Percentiles rank a stretch among this genome's conserved stretches.
phyloP scores from a whole-genome alignment of 169 alveolate species.

The Plasmodium coatneyi region DNA sequence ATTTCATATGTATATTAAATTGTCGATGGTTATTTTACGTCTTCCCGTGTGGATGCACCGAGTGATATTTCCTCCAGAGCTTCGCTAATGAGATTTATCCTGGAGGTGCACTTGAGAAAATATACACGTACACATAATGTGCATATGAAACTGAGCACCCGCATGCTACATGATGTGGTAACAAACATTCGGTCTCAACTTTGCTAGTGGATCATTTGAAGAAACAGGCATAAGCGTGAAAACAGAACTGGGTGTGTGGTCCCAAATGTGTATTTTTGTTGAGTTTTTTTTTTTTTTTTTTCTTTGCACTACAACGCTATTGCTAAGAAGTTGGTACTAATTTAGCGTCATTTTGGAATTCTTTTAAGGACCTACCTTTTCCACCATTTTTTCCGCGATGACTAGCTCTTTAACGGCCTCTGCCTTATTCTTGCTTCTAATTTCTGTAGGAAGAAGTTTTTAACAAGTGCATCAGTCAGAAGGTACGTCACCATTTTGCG shows the following conservation, averaged over 20 bases:
- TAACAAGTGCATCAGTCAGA: neutral
- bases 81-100: constrained; percentile 14
- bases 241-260: neutral
- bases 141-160: neutral
- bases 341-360: neutral
- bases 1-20: neutral
- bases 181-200: neutral
- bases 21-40: constrained; percentile 3
- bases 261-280: neutral
- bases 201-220: neutral
- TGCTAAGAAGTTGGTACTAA: neutral
- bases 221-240: neutral
- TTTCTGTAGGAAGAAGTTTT: constrained; percentile 7
- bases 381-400: constrained; percentile 13
- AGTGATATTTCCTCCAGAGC: constrained; percentile 27
- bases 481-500: neutral
- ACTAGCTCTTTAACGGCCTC: constrained; percentile 39
- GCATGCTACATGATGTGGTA: neutral
- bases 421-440: constrained; percentile 32
- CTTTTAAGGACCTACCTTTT: constrained; percentile 3
- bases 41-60: neutral
- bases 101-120: constrained; percentile 29
- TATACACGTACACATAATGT: neutral
- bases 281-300: neutral
- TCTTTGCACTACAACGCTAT: neutral